Evolutionary conservation across 306 rosid genomes (phyloP).

Genomic region (Acacia melanoxylon): DNA sequence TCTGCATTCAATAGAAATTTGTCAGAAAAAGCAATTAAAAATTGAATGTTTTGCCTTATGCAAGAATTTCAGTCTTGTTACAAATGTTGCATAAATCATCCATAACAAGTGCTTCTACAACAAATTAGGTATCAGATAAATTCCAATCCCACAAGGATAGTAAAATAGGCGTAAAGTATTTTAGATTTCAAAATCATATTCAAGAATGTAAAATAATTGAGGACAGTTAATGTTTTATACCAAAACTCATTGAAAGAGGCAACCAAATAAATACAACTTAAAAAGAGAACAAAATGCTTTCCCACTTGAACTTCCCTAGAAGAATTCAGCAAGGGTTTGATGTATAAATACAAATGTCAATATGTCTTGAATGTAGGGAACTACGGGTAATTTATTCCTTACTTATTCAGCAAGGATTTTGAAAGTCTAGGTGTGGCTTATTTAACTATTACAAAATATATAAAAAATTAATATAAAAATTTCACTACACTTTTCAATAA

Average conservation of each 20-base stretch:
- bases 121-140: background rate
- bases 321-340: too few species aligned
- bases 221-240: background rate
- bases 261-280: too few species aligned
- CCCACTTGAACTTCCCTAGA: too few species aligned
- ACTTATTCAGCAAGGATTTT: too few species aligned
- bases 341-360: too few species aligned
- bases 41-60: background rate
- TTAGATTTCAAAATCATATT: background rate
- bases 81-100: background rate
- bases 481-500: too few species aligned
- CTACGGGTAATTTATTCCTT: too few species aligned
- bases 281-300: background rate
- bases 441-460: too few species aligned
- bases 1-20: conserved; percentile 48
- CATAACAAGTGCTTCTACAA: background rate
- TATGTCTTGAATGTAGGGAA: too few species aligned
- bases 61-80: background rate
- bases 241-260: background rate
- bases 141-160: background rate
- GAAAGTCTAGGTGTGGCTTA: too few species aligned
- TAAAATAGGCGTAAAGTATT: background rate
- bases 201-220: too few species aligned
- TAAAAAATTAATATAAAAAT: too few species aligned
- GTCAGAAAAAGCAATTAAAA: conserved; percentile 27